Conservation (phyloP, 192 early-diverging fungal genomes). For the Chytriomyces hyalinus region DNA sequence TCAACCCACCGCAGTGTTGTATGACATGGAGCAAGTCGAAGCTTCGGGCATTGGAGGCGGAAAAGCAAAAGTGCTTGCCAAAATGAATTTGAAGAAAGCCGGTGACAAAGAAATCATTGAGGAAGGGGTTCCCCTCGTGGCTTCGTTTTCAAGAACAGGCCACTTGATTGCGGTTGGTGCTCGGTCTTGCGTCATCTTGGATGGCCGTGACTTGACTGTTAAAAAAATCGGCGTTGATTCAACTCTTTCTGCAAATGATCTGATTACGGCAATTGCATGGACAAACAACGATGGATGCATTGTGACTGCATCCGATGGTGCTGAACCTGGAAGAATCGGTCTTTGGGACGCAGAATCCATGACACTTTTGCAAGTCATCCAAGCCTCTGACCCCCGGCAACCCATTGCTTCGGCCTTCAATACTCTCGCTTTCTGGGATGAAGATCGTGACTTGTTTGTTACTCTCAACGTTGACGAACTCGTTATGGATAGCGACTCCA, state of each 20-base stretch:
- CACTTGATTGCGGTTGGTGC: conserved; percentile 23
- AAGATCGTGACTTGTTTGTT: conserved; percentile 24
- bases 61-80: conserved; percentile 31
- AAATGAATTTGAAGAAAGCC: not conserved
- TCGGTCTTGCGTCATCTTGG: conserved; percentile 27
- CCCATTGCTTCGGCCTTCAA: conserved; percentile 28
- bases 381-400: conserved; percentile 22
- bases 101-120: conserved; percentile 17
- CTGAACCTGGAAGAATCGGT: conserved; percentile 34
- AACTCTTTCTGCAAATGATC: conserved; percentile 30
- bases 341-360: conserved; percentile 36
- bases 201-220: conserved; percentile 17
- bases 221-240: conserved; percentile 30
- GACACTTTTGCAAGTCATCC: conserved; percentile 31
- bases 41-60: conserved; percentile 23
- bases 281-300: conserved; percentile 36
- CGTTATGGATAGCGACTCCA: conserved; percentile 32
- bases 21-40: conserved; percentile 36
- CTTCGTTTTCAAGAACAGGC: conserved; percentile 23
- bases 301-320: conserved; percentile 37
- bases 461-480: conserved; percentile 36
- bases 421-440: conserved; percentile 39
- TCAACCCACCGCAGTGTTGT: conserved; percentile 25
- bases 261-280: conserved; percentile 38
- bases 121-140: conserved; percentile 23